phyloP scores from a whole-genome alignment of 73 alveolate genomes.

The Symbiodinium natans region DNA sequence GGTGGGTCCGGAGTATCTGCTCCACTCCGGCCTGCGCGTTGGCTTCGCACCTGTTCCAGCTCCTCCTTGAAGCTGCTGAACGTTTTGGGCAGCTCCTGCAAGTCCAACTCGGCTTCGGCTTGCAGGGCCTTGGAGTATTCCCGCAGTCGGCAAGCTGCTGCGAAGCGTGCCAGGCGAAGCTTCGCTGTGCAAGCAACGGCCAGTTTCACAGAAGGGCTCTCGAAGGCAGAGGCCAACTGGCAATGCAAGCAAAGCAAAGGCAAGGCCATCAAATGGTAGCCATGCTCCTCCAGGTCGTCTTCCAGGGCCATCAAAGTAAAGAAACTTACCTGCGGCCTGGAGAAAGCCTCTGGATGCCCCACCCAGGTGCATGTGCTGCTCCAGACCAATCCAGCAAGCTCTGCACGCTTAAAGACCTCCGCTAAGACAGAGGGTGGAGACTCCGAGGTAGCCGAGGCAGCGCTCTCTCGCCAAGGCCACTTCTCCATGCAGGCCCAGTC shows the following conservation, averaged over 20 bases:
- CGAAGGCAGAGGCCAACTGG: slow-evolving; percentile 50
- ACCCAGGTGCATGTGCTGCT: slow-evolving; percentile 59
- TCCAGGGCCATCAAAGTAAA: slow-evolving; percentile 26
- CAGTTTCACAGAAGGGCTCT: slow-evolving; percentile 52
- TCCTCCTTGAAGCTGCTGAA: background rate
- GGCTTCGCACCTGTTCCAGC: slow-evolving; percentile 38
- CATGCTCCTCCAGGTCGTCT: slow-evolving; percentile 72
- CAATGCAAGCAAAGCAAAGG: slow-evolving; percentile 36
- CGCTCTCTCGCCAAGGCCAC: slow-evolving; percentile 44
- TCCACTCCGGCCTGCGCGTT: slow-evolving; percentile 69
- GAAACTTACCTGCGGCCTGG: slow-evolving; percentile 64
- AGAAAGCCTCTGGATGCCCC: slow-evolving; percentile 67
- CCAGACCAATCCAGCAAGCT: slow-evolving; percentile 32
- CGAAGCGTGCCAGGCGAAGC: slow-evolving; percentile 47
- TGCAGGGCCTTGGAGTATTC: background rate
- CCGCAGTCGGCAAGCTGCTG: slow-evolving; percentile 68
- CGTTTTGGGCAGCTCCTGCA: background rate
- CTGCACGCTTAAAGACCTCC: slow-evolving; percentile 63
- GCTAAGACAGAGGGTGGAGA: background rate
- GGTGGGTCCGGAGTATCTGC: slow-evolving; percentile 64
- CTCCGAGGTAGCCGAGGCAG: background rate
- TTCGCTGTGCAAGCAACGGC: slow-evolving; percentile 54
- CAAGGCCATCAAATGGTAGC: slow-evolving; percentile 62
- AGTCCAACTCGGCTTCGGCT: slow-evolving; percentile 9
- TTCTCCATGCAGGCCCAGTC: slow-evolving; percentile 51